Evolutionary conservation across 1,139 yeast species (phyloP).

Genomic region (Kurtzmaniella quercitrusa): DNA sequence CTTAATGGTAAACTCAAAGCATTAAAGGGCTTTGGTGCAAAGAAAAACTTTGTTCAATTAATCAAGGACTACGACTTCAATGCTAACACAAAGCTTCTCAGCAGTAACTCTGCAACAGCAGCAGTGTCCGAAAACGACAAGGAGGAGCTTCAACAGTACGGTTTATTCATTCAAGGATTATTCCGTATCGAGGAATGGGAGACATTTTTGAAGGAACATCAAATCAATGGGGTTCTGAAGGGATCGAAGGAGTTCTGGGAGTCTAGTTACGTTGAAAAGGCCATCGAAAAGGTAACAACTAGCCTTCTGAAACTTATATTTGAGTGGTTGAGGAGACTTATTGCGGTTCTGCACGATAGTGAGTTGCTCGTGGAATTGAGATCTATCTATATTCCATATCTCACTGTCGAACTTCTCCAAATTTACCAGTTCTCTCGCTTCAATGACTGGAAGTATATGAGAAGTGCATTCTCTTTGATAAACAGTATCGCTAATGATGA

Average conservation of each 20-base stretch:
- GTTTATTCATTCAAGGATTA: constrained; percentile 39
- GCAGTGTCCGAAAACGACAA: constrained; percentile 36
- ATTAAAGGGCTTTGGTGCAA: constrained; percentile 47
- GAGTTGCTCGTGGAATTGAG: constrained; percentile 52
- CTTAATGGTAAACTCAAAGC: constrained; percentile 65
- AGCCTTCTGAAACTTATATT: constrained; percentile 24
- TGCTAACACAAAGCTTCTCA: constrained; percentile 22
- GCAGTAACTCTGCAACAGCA: constrained; percentile 14
- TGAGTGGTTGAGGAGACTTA: constrained; percentile 31
- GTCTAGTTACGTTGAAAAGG: constrained; percentile 30
- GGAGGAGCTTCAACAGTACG: constrained; percentile 54
- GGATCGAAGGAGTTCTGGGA: constrained; percentile 19
- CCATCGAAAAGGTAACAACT: constrained; percentile 35
- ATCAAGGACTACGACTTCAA: constrained; percentile 54
- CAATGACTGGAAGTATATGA: constrained; percentile 38
- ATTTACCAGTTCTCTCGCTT: constrained; percentile 45
- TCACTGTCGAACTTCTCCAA: constrained; percentile 59
- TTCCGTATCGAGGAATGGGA: constrained; percentile 39
- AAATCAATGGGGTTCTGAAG: constrained; percentile 13
- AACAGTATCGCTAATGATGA: constrained; percentile 44
- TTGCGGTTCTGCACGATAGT: constrained; percentile 26
- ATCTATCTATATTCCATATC: constrained; percentile 67
- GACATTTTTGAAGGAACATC: constrained; percentile 20
- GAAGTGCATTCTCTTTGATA: constrained; percentile 56
- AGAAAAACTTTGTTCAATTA: constrained; percentile 48